Conservation (phyloP, 2,329 filamentous ascomycete species). For the Moelleriella libera region DNA sequence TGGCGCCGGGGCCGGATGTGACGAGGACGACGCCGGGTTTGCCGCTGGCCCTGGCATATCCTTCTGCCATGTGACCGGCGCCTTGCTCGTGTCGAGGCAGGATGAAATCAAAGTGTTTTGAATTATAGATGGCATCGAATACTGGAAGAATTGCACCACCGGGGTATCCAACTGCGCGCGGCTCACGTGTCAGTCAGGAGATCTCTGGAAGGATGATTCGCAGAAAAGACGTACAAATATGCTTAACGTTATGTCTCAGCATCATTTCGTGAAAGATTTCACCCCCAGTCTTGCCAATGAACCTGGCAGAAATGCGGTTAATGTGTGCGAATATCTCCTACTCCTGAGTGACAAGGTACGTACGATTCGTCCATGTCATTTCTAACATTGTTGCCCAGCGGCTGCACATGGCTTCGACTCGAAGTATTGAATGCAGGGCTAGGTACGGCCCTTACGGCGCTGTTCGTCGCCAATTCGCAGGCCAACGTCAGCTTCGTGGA, state of each 20-base stretch:
- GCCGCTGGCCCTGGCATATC: slow-evolving; percentile 85
- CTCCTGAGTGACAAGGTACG: slow-evolving; percentile 26
- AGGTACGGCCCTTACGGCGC: slow-evolving; percentile 40
- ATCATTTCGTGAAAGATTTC: slow-evolving; percentile 99
- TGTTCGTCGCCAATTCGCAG: background rate
- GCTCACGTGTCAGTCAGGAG: background rate
- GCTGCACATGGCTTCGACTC: slow-evolving; percentile 49
- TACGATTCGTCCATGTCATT: slow-evolving; percentile 72
- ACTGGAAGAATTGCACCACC: slow-evolving; percentile 94
- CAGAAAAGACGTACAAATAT: slow-evolving; percentile 59
- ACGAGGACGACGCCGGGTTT: slow-evolving; percentile 93
- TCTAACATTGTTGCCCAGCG: slow-evolving; percentile 44
- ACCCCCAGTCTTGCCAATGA: slow-evolving; percentile 89
- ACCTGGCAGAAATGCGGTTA: slow-evolving; percentile 31
- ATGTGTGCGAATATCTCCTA: background rate
- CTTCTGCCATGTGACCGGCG: slow-evolving; percentile 96
- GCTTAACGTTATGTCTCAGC: slow-evolving; percentile 80
- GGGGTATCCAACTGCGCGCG: slow-evolving; percentile 60
- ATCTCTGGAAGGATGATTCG: background rate
- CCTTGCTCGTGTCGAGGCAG: slow-evolving; percentile 94
- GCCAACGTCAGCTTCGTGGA: background rate
- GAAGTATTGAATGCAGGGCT: slow-evolving; percentile 46
- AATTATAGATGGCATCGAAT: slow-evolving; percentile 98
- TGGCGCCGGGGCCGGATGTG: slow-evolving; percentile 90
- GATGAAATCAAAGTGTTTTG: slow-evolving; percentile 89